Evolutionary conservation across 225 moss, liverwort and hornwort genomes (phyloP).

Genomic region (Rhytidiadelphus loreus): DNA sequence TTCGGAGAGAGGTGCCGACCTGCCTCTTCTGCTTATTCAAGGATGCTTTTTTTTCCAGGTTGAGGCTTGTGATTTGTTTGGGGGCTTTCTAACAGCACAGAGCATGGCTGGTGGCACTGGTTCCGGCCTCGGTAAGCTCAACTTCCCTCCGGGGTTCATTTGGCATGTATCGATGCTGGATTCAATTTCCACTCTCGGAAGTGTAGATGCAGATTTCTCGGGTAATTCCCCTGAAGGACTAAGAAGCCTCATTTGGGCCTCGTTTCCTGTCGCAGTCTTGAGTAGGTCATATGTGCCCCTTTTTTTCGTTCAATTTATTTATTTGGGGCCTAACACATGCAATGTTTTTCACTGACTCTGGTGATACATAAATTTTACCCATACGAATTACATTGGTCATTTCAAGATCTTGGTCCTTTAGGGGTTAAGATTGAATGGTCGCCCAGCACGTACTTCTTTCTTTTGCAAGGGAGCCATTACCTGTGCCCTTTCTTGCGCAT

Average conservation of each 20-base stretch:
- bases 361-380: background rate
- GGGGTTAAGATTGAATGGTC: background rate
- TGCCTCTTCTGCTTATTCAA: background rate
- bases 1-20: background rate
- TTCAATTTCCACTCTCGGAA: background rate
- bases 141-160: background rate
- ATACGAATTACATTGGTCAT: background rate
- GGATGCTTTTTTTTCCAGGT: constrained; percentile 29
- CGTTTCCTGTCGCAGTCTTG: background rate
- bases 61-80: constrained; percentile 83
- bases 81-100: constrained; percentile 79
- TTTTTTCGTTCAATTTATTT: background rate
- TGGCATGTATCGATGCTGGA: background rate
- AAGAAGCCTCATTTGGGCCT: background rate
- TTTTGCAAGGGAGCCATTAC: background rate
- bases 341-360: background rate
- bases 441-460: background rate
- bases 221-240: too few species aligned
- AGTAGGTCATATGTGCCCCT: background rate
- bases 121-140: constrained; percentile 65
- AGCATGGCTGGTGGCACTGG: constrained; percentile 98
- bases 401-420: background rate
- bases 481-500: background rate
- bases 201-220: background rate
- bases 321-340: background rate